Conservation (phyloP, 768 basidiomycete species). For the Antrodiella citrinella region DNA sequence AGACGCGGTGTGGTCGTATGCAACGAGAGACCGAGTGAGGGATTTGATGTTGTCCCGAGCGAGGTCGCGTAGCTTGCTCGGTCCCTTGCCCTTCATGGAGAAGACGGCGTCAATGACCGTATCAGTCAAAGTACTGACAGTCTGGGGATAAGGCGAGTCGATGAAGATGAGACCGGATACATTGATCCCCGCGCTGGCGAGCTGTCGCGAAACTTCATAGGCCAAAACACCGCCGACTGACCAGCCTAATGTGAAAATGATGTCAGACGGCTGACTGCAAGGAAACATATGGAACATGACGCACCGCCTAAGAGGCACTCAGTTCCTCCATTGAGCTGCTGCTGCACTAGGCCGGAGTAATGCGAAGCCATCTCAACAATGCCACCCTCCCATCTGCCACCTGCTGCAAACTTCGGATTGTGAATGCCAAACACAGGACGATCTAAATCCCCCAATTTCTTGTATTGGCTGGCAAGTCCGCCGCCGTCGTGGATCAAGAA, state of each 20-base stretch:
- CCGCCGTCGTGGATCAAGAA: conserved; percentile 72
- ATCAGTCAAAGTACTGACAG: conserved; percentile 44
- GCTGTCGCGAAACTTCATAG: conserved; percentile 51
- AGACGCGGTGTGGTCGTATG: conserved; percentile 33
- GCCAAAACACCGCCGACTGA: conserved; percentile 73
- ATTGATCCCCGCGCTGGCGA: conserved; percentile 32
- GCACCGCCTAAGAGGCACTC: conserved; percentile 10
- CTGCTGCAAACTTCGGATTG: conserved; percentile 42
- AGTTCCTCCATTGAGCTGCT: neutral
- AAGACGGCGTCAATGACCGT: conserved; percentile 38
- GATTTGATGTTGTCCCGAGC: conserved; percentile 11
- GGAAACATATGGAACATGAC: neutral
- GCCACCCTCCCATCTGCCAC: conserved; percentile 36
- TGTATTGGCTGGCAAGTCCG: conserved; percentile 43
- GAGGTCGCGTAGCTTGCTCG: conserved; percentile 12
- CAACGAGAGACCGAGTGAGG: conserved; percentile 32
- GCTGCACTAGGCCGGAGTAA: conserved; percentile 25
- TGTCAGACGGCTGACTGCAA: neutral
- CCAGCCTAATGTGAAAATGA: conserved; percentile 43
- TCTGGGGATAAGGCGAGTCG: conserved; percentile 54
- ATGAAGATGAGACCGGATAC: conserved; percentile 58
- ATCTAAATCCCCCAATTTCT: conserved; percentile 36
- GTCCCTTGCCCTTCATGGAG: conserved; percentile 25
- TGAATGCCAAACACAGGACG: conserved; percentile 54
- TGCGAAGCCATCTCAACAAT: conserved; percentile 13